Base-by-base conservation (phyloP, 1,139 yeast genomes). In the Geotrichum bryndzae region DNA sequence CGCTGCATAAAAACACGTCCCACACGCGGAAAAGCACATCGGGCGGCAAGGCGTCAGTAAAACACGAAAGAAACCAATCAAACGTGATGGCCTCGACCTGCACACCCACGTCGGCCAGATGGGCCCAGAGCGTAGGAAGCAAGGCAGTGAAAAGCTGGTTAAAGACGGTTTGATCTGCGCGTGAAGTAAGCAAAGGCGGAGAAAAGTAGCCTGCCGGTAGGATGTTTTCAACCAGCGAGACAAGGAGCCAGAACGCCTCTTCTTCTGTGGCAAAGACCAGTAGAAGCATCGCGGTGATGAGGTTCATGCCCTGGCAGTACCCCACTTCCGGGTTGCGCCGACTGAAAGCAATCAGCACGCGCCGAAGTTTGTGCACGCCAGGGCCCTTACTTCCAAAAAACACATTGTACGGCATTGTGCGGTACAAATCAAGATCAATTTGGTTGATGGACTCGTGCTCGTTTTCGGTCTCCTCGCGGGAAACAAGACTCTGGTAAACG, bases 291-390 rank as follows among this genome's bases (percentile, higher is more conserved):
- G 85, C 88, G 3, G 82, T 81, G 33, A 84, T 80, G 66, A 83
- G 80, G 67, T 84, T 84, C 88, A 84, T 61, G 0, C 88, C 88
- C 68, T 84, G 88, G 61, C 84, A 82, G 67, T 84, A 84, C 0
- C 88, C 87, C 53, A 83, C 76, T 1, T 75, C 76, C 0, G 83
- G 80, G 62, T 79, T 78, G 65, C 80, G 78, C 7, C 80, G 75
- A n/a, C 81, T 80, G 68, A 80, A 84, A 0, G 87, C 86, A 56
- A 80, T 77, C 54, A 84, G 72, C 1, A 84, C 80, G 15, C 82
- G 73, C 54, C 82, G 76, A 48, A 84, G 70, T 62, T 80, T 81
- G 57, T 73, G 75, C 52, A 80, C 79, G 27, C 84, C 84, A 0
- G 86, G 84, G 0, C 87, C 87, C 11, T 83, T 81, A 53, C 81